Conservation (phyloP, 108 stramenopile genomes). For the Epithemia pelagica region DNA sequence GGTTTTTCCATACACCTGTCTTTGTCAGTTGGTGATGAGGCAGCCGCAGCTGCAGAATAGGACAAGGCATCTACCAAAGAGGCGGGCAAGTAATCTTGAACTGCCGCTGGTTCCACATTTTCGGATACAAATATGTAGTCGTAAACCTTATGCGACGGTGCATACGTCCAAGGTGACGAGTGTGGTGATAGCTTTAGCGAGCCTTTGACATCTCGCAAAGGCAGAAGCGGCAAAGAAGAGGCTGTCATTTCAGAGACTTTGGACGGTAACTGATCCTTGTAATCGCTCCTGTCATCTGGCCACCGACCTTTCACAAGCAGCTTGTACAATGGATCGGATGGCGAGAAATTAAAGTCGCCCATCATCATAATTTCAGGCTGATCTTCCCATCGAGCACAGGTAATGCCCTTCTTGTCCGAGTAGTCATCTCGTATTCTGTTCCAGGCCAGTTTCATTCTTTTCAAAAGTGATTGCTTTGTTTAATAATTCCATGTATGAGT, state of each 20-base stretch:
- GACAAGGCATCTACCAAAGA: background rate
- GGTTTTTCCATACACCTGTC: background rate
- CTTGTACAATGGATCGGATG: conserved; percentile 20
- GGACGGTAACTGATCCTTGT: background rate
- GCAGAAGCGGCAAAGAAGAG: background rate
- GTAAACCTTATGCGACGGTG: background rate
- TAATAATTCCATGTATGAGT: conserved; percentile 19
- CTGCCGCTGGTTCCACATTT: conserved; percentile 11
- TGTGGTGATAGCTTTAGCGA: conserved; percentile 9
- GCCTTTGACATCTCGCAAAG: background rate
- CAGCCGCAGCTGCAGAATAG: background rate
- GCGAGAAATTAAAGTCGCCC: conserved; percentile 42
- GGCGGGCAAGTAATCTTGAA: background rate
- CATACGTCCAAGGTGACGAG: conserved; percentile 8
- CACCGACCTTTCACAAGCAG: conserved; percentile 4
- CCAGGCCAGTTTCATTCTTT: conserved; percentile 13
- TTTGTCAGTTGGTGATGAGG: background rate
- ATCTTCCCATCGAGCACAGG: background rate
- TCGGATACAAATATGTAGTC: conserved; percentile 39
- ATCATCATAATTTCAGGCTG: conserved; percentile 14
- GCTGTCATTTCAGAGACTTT: background rate
- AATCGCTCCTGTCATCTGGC: background rate
- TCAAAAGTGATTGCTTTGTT: conserved; percentile 30
- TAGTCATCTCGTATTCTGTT: background rate
- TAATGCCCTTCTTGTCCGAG: background rate